Evolutionary conservation across 169 alveolate genomes (phyloP).

Genomic region (Eimeria maxima): DNA sequence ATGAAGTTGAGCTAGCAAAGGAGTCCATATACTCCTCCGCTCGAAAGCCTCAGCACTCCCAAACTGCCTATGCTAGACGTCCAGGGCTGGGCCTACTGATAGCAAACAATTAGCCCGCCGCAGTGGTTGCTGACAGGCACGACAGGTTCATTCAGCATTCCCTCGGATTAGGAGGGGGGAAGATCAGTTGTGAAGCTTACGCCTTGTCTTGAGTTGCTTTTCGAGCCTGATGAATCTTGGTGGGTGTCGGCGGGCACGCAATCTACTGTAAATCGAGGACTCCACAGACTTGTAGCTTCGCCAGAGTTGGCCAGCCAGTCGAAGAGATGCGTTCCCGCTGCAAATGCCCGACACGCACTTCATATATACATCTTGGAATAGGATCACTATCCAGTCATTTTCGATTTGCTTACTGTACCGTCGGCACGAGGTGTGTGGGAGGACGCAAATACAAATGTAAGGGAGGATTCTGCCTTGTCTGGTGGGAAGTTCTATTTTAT

Average conservation of each 20-base stretch:
- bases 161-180: neutral
- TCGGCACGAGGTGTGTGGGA: neutral
- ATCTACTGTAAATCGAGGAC: slow-evolving; percentile 59
- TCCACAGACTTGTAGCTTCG: neutral
- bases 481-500: neutral
- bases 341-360: slow-evolving; percentile 20
- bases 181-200: neutral
- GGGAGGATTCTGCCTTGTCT: neutral
- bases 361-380: neutral
- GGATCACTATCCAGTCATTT: neutral
- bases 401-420: neutral
- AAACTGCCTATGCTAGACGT: neutral
- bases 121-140: neutral
- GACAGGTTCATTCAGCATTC: neutral
- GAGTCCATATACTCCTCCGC: slow-evolving; percentile 31
- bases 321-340: slow-evolving; percentile 22
- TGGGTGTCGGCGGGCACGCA: neutral
- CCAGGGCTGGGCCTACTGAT: neutral
- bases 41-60: neutral
- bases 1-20: slow-evolving; percentile 22
- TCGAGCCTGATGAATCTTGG: neutral
- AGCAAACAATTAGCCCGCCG: neutral
- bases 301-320: slow-evolving; percentile 26
- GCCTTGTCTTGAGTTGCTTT: neutral
- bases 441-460: neutral